Conservation (phyloP, 106 monocot genomes). For the Narthecium ossifragum region DNA sequence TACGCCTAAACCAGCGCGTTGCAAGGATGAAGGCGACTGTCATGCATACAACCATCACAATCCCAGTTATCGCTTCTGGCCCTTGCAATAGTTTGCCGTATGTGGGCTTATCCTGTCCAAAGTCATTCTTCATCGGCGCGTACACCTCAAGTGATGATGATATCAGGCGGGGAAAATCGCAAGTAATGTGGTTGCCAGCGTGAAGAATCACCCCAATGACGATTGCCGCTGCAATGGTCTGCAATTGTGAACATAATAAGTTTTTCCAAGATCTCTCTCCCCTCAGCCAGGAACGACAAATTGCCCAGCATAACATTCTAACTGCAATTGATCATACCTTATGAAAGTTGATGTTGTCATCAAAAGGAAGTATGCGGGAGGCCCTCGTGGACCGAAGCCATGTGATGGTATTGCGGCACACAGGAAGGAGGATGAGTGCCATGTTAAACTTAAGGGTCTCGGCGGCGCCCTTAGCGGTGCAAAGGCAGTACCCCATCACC, state of each 20-base stretch:
- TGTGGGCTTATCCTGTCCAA: conserved; percentile 58
- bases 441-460: conserved; percentile 96
- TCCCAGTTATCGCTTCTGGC: conserved; percentile 63
- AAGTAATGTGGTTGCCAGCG: conserved; percentile 71
- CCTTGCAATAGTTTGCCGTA: conserved; percentile 48
- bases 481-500: conserved; percentile 88
- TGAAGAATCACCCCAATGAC: conserved; percentile 89
- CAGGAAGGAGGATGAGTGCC: conserved; percentile 80
- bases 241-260: neutral
- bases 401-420: conserved; percentile 88
- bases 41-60: conserved; percentile 77
- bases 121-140: conserved; percentile 22
- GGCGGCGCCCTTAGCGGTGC: conserved; percentile 86
- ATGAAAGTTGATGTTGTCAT: conserved; percentile 97
- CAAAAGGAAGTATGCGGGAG: conserved; percentile 47
- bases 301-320: neutral
- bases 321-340: conserved; percentile 37
- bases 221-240: conserved; percentile 86
- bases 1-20: conserved; percentile 81
- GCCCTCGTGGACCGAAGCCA: conserved; percentile 65
- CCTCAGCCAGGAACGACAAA: no score
- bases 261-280: no score
- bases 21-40: conserved; percentile 69
- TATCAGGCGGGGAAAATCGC: conserved; percentile 74
- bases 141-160: conserved; percentile 27